A percentile compares a stretch with the other conserved stretches of the same genome.
These are phyloP conservation scores for Ustilago trichophora DNA, from an alignment of 1,284 basidiomycete genomes.

Conservation along the genomic window DNA sequence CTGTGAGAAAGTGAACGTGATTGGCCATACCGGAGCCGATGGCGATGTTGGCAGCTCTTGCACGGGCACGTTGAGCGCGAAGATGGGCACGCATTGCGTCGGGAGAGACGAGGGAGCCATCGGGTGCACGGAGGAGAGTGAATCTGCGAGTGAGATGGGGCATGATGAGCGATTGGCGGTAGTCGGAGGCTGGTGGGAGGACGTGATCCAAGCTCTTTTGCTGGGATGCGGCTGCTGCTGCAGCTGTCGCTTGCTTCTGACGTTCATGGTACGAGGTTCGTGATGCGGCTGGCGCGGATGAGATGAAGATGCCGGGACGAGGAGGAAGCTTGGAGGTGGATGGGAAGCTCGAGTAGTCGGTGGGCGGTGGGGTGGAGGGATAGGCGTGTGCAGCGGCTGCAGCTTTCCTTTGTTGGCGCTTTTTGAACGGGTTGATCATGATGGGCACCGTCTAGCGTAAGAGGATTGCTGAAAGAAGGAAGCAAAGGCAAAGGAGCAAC, in stretches of 20 bases:
- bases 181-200: constrained; percentile 50
- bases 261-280: neutral
- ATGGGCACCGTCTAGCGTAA: neutral
- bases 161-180: constrained; percentile 60
- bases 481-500: no score
- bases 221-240: neutral
- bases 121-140: constrained; percentile 55
- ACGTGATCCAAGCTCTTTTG: constrained; percentile 32
- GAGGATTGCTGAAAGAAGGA: neutral
- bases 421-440: constrained; percentile 48
- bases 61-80: constrained; percentile 54
- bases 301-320: constrained; percentile 32
- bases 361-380: constrained; percentile 7
- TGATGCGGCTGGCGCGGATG: constrained; percentile 5
- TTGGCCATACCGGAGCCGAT: constrained; percentile 9
- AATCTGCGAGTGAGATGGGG: constrained; percentile 60
- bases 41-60: constrained; percentile 44
- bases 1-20: constrained; percentile 56
- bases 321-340: constrained; percentile 15
- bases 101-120: constrained; percentile 57
- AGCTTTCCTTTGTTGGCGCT: constrained; percentile 26
- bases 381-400: constrained; percentile 10
- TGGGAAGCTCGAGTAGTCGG: constrained; percentile 22
- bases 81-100: constrained; percentile 61
- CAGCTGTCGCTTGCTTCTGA: constrained; percentile 14